Evolutionary conservation across 306 rosid species (phyloP), one percentile per base, ranked within the genome.

Genomic region (Cucumis hystrix): DNA sequence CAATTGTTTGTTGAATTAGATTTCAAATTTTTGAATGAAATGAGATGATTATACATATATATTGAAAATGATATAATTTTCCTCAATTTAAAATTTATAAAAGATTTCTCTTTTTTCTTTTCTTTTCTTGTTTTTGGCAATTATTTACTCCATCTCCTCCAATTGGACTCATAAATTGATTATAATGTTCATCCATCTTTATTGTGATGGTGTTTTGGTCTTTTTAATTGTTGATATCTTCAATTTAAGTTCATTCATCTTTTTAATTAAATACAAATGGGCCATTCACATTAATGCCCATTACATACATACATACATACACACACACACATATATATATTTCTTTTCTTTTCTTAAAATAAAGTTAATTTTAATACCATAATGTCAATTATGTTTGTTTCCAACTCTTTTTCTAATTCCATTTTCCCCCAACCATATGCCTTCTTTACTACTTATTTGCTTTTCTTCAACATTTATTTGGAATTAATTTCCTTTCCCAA

Each of bases 211-310:
- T 49, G 25, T 70, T 70, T 70, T 70, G 39, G 76, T 70, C 76
- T n/a, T 70, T 70, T 70, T 15, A 2, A 23, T 12, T 7, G 40
- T 70, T 14, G 41, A 70, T 47, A 70, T 47, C 59, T 70, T 70
- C 7, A 70, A 70, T 70, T 47, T 47, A 70, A 12, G 40, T n/a
- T 49, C 5, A 7, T 70, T 47, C 0, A 0, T 45, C 59, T 45
- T 70, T 21, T 23, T 47, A 21, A 70, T 47, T 70, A 23, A 70
- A 49, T 47, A 70, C 76, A 23, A 23, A 23, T 70, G 41, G 59
- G 35, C 41, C 74, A 68, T 40, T 68, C 11, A 68, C 74, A 68
- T 68, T 20, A 68, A 41, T 68, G 74, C 74, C 74, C 74, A 33
- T 33, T 33, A 28, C 30, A 28, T 33, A 33, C 3, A 33, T 33